Evolutionary conservation across 2,329 filamentous ascomycete genomes (phyloP).

Genomic region (Colletotrichum destructivum): DNA sequence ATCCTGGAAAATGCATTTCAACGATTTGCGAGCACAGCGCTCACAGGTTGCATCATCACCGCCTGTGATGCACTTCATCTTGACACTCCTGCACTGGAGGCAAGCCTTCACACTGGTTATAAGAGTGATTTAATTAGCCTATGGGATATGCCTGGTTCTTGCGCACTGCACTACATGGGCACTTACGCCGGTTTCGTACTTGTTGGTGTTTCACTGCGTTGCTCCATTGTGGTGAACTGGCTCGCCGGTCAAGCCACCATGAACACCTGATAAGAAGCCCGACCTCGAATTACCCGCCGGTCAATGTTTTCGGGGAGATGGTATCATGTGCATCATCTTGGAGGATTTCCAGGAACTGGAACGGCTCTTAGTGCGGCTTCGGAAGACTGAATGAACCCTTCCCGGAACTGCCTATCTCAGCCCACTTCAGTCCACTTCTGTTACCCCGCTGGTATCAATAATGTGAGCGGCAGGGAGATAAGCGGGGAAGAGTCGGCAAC

Average conservation of each 20-base stretch:
- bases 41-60: slow-evolving; percentile 49
- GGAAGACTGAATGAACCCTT: background rate
- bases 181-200: slow-evolving; percentile 18
- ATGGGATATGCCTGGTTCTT: background rate
- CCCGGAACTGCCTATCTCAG: slow-evolving; percentile 9
- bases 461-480: background rate
- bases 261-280: background rate
- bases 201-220: background rate
- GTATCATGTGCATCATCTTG: too few relatives aligned
- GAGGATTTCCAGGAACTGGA: too few relatives aligned
- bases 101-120: slow-evolving; percentile 49
- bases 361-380: background rate
- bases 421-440: background rate
- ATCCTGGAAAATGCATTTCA: slow-evolving; percentile 55
- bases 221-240: background rate
- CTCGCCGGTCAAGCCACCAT: background rate
- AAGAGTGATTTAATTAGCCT: background rate
- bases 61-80: slow-evolving; percentile 55
- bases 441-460: background rate
- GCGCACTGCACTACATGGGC: background rate
- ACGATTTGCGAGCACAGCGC: slow-evolving; percentile 54
- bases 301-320: too few relatives aligned
- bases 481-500: slow-evolving; percentile 1
- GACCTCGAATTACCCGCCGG: background rate
- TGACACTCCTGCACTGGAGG: slow-evolving; percentile 55